Percentiles rank a stretch among this genome's conserved stretches.
phyloP scores from a whole-genome alignment of 805 yeast species.

The Grigorovia jiainica region DNA sequence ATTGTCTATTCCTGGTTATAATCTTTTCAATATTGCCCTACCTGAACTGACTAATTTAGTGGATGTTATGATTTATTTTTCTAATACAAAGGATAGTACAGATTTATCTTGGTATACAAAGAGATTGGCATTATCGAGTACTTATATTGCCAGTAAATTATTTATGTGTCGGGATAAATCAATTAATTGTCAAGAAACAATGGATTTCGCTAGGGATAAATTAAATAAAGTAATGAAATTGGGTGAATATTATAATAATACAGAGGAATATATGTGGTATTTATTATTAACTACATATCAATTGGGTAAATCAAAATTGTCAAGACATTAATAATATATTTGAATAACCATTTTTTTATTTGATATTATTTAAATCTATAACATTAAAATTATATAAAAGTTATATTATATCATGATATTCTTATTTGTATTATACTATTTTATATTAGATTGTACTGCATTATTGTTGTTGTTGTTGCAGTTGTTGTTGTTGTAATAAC shows the following conservation, averaged over 20 bases:
- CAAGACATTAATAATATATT: slow-evolving; percentile 34
- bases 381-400: no score
- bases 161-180: slow-evolving; percentile 74
- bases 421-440: no score
- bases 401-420: no score
- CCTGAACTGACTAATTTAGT: slow-evolving; percentile 64
- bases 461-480: background rate
- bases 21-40: slow-evolving; percentile 41
- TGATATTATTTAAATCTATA: no score
- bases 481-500: background rate
- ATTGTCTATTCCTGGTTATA: slow-evolving; percentile 52
- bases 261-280: slow-evolving; percentile 72
- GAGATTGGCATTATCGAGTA: slow-evolving; percentile 57
- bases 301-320: slow-evolving; percentile 58
- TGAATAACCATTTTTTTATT: background rate
- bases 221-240: slow-evolving; percentile 42
- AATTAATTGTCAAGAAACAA: slow-evolving; percentile 43
- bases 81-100: slow-evolving; percentile 62
- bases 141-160: slow-evolving; percentile 67
- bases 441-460: background rate
- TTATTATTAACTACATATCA: slow-evolving; percentile 54
- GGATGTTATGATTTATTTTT: slow-evolving; percentile 73
- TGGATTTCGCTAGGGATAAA: slow-evolving; percentile 52
- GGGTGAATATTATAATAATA: slow-evolving; percentile 52
- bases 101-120: slow-evolving; percentile 94